These are phyloP conservation scores for Candida sp. DNA, from an alignment of 1,139 yeast genomes.

Conservation along the genomic window DNA sequence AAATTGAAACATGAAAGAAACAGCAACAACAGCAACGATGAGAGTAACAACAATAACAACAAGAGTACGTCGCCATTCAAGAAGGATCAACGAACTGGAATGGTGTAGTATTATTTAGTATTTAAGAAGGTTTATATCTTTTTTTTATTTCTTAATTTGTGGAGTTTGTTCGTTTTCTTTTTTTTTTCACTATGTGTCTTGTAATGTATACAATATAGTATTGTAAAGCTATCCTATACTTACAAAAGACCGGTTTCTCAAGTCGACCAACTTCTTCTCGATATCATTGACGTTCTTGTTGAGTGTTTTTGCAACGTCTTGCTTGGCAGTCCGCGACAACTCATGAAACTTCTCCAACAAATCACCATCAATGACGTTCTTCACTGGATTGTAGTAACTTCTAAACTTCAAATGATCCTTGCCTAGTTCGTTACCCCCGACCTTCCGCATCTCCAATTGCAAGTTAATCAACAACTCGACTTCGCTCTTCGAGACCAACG, in stretches of 20 bases:
- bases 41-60: not conserved
- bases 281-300: constrained; percentile 65
- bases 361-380: constrained; percentile 87
- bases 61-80: constrained; percentile 9
- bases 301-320: constrained; percentile 53
- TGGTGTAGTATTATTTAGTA: constrained; percentile 6
- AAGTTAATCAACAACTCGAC: constrained; percentile 60
- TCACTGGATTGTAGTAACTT: constrained; percentile 79
- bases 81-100: constrained; percentile 11
- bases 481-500: constrained; percentile 68
- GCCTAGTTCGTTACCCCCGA: constrained; percentile 39
- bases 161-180: not conserved
- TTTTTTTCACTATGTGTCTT: not conserved
- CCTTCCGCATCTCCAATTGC: constrained; percentile 51
- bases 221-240: too few species aligned
- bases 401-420: constrained; percentile 73
- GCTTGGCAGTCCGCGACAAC: constrained; percentile 42
- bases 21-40: constrained; percentile 6
- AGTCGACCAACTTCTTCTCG: constrained; percentile 61
- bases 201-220: constrained; percentile 2
- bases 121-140: too few species aligned
- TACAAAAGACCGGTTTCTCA: constrained; percentile 49
- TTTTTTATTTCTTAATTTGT: not conserved
- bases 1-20: constrained; percentile 18
- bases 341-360: constrained; percentile 61